Evolutionary conservation across 1,284 basidiomycete species (phyloP), one percentile per base, ranked within the genome.

Genomic region (Dichomitus squalens): DNA sequence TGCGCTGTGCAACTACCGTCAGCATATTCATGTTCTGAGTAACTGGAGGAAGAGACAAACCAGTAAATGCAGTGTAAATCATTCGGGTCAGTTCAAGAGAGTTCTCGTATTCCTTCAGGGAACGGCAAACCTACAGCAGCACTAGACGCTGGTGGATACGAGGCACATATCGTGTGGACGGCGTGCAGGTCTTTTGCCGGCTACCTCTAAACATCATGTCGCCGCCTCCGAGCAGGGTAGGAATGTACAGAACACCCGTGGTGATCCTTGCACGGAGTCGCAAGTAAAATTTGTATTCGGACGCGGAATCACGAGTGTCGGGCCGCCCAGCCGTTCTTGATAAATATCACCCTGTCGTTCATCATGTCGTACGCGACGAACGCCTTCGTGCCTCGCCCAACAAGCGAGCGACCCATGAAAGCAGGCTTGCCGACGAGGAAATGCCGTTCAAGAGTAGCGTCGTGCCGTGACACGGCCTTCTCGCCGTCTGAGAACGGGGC

Each of bases 301-400:
- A 27, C 23, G 8, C n/a, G 3, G 18, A n/a, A n/a, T n/a, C 7
- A 12, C 12, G 8, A 11, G 25, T 23, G 36, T n/a, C 27, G 9
- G 52, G 6, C 27, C 46, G 48, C n/a, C 53, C 53, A 55, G n/a
- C 16, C n/a, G 14, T 49, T 38, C 35, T 55, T 55, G 18, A 49
- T 48, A 41, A 41, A 46, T 21, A 50, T 23, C 34, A 38, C 20
- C 18, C 16, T 16, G 7, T 20, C 23, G 4, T 7, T 18, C 3
- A 33, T 16, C 14, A 43, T 9, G 55, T 47, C 41, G n/a, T 21
- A 57, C 2, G 29, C 55, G 21, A 47, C 49, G 23, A 31, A 33
- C 7, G 38, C 21, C 12, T 21, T 44, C 14, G 43, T 57, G 14
- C 49, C 31, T 12, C 43, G 49, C 7, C 48, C 48, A 6, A 23